Conservation (phyloP, 2,329 filamentous ascomycete species). For the Bipolaris sorokiniana region DNA sequence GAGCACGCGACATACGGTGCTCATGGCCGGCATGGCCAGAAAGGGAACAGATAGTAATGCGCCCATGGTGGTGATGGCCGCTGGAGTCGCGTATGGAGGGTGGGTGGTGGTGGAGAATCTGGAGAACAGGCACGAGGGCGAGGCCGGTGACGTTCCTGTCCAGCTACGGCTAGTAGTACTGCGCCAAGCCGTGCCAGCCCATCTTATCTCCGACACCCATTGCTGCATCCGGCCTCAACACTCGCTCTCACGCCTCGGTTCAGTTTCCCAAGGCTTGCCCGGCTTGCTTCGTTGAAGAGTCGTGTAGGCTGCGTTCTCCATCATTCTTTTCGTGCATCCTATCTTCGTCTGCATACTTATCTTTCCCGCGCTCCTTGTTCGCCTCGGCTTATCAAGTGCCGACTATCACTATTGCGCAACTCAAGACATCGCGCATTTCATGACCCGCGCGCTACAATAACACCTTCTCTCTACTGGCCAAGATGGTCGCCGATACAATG, state of each 20-base stretch:
- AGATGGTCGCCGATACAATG: slow-evolving; percentile 33
- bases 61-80: slow-evolving; percentile 68
- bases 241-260: neutral
- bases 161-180: slow-evolving; percentile 19
- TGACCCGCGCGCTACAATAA: slow-evolving; percentile 28
- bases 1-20: slow-evolving; percentile 69
- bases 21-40: slow-evolving; percentile 82
- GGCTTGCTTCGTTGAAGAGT: slow-evolving; percentile 2
- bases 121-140: slow-evolving; percentile 16
- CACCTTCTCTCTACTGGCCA: slow-evolving; percentile 21
- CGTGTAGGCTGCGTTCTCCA: neutral
- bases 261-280: slow-evolving; percentile 4
- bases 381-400: slow-evolving; percentile 10
- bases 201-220: slow-evolving; percentile 29
- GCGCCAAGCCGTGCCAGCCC: slow-evolving; percentile 20
- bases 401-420: slow-evolving; percentile 16
- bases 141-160: slow-evolving; percentile 26
- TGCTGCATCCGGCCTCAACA: slow-evolving; percentile 11
- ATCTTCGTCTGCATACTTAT: neutral
- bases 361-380: neutral
- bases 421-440: slow-evolving; percentile 21
- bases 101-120: slow-evolving; percentile 16
- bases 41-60: slow-evolving; percentile 88
- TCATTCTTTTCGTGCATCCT: neutral
- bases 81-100: slow-evolving; percentile 12